phyloP scores from a whole-genome alignment of 345 rosid species.

The Eucalyptus leucophloia region DNA sequence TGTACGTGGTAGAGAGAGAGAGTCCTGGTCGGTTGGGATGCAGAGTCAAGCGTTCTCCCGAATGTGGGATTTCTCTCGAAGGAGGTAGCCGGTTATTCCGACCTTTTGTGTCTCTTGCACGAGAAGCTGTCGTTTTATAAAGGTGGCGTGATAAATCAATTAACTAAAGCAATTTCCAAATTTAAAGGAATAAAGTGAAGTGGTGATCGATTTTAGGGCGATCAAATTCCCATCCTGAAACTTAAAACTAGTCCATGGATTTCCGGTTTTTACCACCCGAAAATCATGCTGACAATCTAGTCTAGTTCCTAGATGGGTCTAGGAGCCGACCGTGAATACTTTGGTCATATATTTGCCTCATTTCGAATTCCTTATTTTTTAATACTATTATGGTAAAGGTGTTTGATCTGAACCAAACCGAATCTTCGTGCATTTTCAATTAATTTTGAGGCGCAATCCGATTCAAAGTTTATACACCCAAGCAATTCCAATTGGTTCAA shows the following conservation, averaged over 20 bases:
- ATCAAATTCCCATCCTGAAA: rapidly evolving
- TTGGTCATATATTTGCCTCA: neutral
- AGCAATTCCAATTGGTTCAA: rapidly evolving
- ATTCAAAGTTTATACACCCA: too few relatives aligned
- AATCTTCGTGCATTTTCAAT: too few relatives aligned
- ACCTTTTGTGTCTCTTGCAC: neutral
- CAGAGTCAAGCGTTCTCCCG: neutral
- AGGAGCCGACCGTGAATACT: neutral
- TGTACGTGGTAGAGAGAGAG: neutral
- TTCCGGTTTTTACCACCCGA: neutral
- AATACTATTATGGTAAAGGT: neutral
- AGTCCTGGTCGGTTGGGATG: neutral
- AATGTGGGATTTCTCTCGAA: neutral
- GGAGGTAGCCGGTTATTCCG: neutral
- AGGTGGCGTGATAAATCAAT: neutral
- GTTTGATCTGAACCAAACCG: rapidly evolving
- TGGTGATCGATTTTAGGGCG: neutral
- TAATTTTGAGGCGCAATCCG: rapidly evolving
- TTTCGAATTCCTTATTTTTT: too few relatives aligned
- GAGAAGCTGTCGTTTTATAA: neutral
- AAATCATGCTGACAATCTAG: too few relatives aligned
- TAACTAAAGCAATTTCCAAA: neutral
- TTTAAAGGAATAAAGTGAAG: neutral
- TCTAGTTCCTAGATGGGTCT: neutral
- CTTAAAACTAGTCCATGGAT: neutral